Percentiles rank a stretch among this genome's conserved stretches.
phyloP scores from a whole-genome alignment of 1,284 basidiomycete genomes.

The Puccinia sorghi region DNA sequence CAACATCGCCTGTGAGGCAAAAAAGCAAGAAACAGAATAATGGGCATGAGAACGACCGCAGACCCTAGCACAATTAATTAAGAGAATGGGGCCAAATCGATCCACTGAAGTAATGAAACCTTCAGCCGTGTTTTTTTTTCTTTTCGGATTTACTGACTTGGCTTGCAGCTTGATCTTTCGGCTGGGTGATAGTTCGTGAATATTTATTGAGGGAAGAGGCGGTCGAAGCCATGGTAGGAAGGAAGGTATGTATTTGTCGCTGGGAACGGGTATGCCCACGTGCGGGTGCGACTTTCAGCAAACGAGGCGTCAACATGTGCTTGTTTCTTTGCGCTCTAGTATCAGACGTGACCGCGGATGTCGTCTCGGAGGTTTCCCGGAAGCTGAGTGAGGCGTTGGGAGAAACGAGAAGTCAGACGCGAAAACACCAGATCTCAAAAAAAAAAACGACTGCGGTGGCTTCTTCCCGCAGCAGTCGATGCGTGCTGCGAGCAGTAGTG shows the following conservation, averaged over 20 bases:
- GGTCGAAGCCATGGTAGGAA: neutral
- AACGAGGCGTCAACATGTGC: neutral
- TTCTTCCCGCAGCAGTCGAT: too few species aligned
- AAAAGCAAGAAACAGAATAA: conserved; percentile 6
- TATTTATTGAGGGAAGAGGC: conserved; percentile 71
- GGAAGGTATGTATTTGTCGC: neutral
- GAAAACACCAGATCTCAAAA: too few species aligned
- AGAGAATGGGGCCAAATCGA: neutral
- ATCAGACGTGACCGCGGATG: too few species aligned
- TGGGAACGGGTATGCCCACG: neutral
- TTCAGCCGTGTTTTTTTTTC: neutral
- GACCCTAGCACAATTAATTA: neutral
- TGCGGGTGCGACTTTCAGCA: neutral
- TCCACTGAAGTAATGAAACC: conserved; percentile 13
- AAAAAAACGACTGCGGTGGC: too few species aligned
- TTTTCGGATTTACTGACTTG: conserved; percentile 65
- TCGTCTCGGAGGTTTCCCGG: too few species aligned
- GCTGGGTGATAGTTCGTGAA: conserved; percentile 77
- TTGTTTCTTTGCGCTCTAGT: neutral
- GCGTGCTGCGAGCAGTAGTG: too few species aligned
- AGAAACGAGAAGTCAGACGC: too few species aligned
- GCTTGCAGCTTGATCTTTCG: conserved; percentile 88
- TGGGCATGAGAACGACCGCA: neutral
- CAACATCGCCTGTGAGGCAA: conserved; percentile 76
- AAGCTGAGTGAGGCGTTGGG: too few species aligned